Evolutionary conservation across 1,139 yeast species (phyloP).

Genomic region (Magnusiomyces ingens): DNA sequence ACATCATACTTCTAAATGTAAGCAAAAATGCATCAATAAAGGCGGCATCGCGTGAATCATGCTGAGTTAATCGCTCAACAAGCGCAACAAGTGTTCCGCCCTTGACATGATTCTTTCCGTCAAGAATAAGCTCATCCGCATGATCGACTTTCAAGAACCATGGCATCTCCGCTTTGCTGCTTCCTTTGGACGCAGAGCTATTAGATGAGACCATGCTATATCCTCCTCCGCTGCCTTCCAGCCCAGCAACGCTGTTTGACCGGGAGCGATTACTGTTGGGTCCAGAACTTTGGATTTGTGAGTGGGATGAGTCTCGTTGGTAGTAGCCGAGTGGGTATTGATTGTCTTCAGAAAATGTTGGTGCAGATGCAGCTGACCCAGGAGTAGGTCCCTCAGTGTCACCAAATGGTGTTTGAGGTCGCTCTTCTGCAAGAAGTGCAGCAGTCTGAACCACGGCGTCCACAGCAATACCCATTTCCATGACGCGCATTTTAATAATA

Average conservation of each 20-base stretch:
- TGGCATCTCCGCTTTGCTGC: constrained; percentile 36
- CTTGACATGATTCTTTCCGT: constrained; percentile 63
- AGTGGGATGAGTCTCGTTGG: constrained; percentile 29
- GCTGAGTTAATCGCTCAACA: constrained; percentile 78
- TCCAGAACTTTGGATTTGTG: constrained; percentile 41
- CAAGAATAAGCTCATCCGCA: constrained; percentile 65
- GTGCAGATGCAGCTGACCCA: neutral
- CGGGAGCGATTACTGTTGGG: constrained; percentile 26
- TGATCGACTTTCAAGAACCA: constrained; percentile 82
- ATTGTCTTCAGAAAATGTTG: neutral
- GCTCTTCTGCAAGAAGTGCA: constrained; percentile 15
- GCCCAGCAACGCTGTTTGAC: constrained; percentile 3
- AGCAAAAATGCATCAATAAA: constrained; percentile 67
- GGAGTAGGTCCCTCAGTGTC: too few species aligned
- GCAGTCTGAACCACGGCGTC: constrained; percentile 14
- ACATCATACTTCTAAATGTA: constrained; percentile 71
- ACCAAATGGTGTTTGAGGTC: neutral
- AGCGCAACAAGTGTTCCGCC: constrained; percentile 85
- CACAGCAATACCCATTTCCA: constrained; percentile 16
- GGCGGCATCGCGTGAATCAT: constrained; percentile 57
- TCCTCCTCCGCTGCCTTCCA: too few species aligned
- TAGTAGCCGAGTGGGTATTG: neutral
- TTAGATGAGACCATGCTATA: neutral
- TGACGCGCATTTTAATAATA: constrained; percentile 13
- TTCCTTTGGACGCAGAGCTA: constrained; percentile 18